A percentile compares a stretch with the other conserved stretches of the same genome.
Evolutionary conservation across 1,139 yeast species (phyloP).

Genomic region (Yamadazyma atlantica): DNA sequence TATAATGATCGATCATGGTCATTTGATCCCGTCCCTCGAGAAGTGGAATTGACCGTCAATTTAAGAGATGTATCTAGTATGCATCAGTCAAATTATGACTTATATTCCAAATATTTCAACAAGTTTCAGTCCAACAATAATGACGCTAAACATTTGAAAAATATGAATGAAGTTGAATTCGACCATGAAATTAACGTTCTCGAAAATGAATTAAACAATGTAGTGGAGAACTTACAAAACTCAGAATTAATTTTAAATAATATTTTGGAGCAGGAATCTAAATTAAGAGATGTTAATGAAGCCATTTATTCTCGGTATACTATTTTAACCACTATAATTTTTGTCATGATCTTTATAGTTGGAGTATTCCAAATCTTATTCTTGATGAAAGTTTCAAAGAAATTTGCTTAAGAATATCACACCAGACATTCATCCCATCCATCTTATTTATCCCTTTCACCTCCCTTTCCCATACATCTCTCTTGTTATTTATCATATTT

Average conservation of each 20-base stretch:
- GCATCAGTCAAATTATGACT: constrained; percentile 35
- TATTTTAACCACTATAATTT: constrained; percentile 23
- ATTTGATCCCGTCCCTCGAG: constrained; percentile 31
- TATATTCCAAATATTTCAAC: constrained; percentile 36
- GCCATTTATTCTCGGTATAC: constrained; percentile 37
- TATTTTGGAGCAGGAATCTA: constrained; percentile 34
- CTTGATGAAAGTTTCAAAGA: constrained; percentile 14
- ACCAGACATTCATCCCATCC: too few relatives aligned
- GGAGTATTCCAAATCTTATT: constrained; percentile 33
- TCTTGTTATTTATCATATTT: too few relatives aligned
- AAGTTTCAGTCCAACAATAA: constrained; percentile 16
- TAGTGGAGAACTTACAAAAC: constrained; percentile 28
- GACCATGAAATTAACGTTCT: constrained; percentile 29
- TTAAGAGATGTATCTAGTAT: constrained; percentile 35
- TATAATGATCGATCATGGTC: constrained; percentile 47
- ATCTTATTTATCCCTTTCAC: too few relatives aligned
- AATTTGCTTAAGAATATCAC: not conserved
- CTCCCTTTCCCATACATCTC: not conserved
- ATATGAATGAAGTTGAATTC: constrained; percentile 33
- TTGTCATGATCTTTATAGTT: constrained; percentile 26
- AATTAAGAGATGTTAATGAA: constrained; percentile 42
- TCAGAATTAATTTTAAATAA: constrained; percentile 27
- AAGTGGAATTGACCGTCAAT: constrained; percentile 35
- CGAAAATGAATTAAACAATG: constrained; percentile 31
- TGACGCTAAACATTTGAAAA: constrained; percentile 10